Evolutionary conservation across 2,329 filamentous ascomycete species (phyloP), one percentile per base, ranked within the genome.

Genomic region (Aspergillus oerlinghausenensis): DNA sequence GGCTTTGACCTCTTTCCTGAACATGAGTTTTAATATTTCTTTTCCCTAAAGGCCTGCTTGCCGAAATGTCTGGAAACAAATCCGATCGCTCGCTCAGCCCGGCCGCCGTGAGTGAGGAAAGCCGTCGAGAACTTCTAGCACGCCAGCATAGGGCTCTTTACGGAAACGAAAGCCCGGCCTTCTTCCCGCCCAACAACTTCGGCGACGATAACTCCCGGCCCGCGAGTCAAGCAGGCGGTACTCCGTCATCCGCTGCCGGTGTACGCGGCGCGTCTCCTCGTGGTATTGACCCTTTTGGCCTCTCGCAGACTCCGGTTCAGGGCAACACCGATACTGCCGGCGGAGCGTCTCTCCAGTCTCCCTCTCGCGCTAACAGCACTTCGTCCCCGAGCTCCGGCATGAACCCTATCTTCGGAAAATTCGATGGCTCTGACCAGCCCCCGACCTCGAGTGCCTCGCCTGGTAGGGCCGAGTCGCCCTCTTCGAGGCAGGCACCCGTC

Each of bases 111-210:
- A 95, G 88, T 72, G 94, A 97, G 79, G 92, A 97, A 68, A 92
- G 96, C 70, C 93, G 93, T 68, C 91, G 93, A 67, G 93, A 97
- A 68, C 83, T 97, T 74, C 96, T 97, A 76, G 90, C 92, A 66
- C 92, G 93, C 71, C 94, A 97, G 79, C 92, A 95, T 76, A 92
- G 88, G 75, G 92, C 93, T 63, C 79, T 99, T 64, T 99, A 97
- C 75, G 91, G 92, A 72, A 90, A 85, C 68, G 82, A 83, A 56
- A 90, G 70, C 63, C 80, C 83, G 40, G 77, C 83, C 52, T 88
- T 90, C 72, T 85, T 88, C 70, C 86, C 88, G 64, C 84, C 83
- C 64, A 81, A 80, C 60, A 81, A 80, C 63, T 88, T 88, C 67
- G 80, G 86, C 51, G 88, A 92, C 60, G 89, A 92, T 69, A 82